Evolutionary conservation across 768 basidiomycete genomes (phyloP), one percentile per base, ranked within the genome.

Genomic region (Mycena olivaceomarginata): DNA sequence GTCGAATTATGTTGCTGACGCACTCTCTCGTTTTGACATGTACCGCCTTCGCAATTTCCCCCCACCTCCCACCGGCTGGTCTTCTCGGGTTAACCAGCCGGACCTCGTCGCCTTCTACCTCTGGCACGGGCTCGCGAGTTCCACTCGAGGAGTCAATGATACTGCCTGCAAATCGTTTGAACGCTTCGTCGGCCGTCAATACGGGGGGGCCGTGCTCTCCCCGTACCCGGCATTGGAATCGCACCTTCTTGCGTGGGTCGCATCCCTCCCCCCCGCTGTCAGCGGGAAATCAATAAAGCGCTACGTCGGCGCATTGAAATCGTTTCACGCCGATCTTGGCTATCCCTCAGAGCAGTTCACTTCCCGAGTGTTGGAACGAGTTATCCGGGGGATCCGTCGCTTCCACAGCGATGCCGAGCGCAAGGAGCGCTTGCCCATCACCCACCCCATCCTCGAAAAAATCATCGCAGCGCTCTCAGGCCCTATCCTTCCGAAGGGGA

Each of bases 101-200:
- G 70, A 70, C 16, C 45, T 31, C 46, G 59, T 70, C 37, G 70
- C 70, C 43, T 62, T 70, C 20, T 70, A 62, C 22, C 41, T 70
- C 12, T 70, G 70, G 70, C 70, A 70, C n/a, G 46, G 65, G 5
- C 45, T 66, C 1, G 65, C 65, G 43, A 66, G 65, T n/a, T 66
- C 65, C 43, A 66, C 65, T 31, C 31, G 31, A 31, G 31, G 31
- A 31, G 31, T 31, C 31, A 31, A 31, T 31, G 31, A 31, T 31
- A 70, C 59, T 37, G 70, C 70, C 45, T 70, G 70, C 70, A 62
- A 63, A n/a, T 70, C 70, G 9, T 70, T 70, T 12, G 59, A 70
- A n/a, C 57, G 45, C 0, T 70, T 70, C 18, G 45, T 70, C 12
- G 70, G 8, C 8, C 37, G 70, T 31, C 22, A 62, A 22, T 70